phyloP scores from a whole-genome alignment of 306 rosid species.

The Trichosanthes cucumerina region DNA sequence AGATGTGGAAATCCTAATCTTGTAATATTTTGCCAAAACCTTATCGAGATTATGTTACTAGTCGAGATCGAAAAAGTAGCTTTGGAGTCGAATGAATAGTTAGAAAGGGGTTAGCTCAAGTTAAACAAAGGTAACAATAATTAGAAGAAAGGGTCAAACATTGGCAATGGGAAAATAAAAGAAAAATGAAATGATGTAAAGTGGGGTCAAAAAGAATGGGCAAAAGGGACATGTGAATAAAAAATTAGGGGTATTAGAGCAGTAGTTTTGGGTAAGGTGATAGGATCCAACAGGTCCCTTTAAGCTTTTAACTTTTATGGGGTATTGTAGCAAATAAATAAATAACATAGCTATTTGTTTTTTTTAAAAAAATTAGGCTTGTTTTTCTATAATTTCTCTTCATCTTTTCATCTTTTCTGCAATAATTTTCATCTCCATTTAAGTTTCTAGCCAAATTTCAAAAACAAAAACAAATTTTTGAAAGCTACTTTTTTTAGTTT shows the following conservation, averaged over 20 bases:
- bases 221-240: slow-evolving; percentile 8
- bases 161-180: slow-evolving; percentile 11
- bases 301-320: slow-evolving; percentile 9
- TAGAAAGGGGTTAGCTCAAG: neutral
- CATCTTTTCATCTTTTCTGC: no score
- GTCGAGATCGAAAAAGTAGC: neutral
- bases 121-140: slow-evolving; percentile 8
- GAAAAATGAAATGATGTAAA: slow-evolving; percentile 12
- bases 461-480: no score
- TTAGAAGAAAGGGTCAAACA: slow-evolving; percentile 25
- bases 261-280: neutral
- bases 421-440: no score
- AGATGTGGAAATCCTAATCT: no score
- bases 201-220: slow-evolving; percentile 28
- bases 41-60: neutral
- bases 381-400: no score
- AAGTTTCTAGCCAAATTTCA: no score
- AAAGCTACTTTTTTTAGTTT: no score
- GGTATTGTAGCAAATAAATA: neutral
- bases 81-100: neutral
- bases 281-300: slow-evolving; percentile 46
- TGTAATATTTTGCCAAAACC: no score
- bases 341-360: no score
- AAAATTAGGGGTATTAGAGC: neutral
- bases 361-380: no score